phyloP scores from a whole-genome alignment of 768 basidiomycete genomes.

The Boletus rufocinnamomeus region DNA sequence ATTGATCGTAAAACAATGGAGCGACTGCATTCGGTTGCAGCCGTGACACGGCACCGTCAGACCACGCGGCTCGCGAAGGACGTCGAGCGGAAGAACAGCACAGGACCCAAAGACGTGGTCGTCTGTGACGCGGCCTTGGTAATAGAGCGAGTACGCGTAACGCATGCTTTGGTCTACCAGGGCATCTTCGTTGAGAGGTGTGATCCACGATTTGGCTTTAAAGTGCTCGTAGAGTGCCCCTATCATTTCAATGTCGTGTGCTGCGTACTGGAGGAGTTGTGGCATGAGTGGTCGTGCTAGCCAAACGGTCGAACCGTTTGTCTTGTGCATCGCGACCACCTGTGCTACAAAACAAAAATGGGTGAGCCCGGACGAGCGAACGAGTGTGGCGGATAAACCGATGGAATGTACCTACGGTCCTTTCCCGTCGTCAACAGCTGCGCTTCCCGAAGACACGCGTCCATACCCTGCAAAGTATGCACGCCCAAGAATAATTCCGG shows the following conservation, averaged over 20 bases:
- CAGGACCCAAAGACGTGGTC: constrained; percentile 28
- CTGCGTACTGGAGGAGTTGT: constrained; percentile 42
- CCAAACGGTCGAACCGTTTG: constrained; percentile 35
- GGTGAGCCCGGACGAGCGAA: background rate
- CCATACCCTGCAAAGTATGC: constrained; percentile 40
- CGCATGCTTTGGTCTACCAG: constrained; percentile 32
- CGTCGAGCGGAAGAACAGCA: constrained; percentile 29
- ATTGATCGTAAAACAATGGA: constrained; percentile 28
- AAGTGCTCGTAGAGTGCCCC: constrained; percentile 39
- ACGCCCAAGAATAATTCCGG: constrained; percentile 31
- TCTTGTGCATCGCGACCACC: constrained; percentile 41
- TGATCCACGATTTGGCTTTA: constrained; percentile 27
- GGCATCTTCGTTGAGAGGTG: constrained; percentile 5
- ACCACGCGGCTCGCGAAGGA: constrained; percentile 30
- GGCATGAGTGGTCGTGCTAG: constrained; percentile 38
- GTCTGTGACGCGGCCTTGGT: constrained; percentile 30
- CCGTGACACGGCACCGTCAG: constrained; percentile 27
- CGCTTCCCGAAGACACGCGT: constrained; percentile 33
- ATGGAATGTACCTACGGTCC: constrained; percentile 32
- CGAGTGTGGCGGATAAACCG: background rate
- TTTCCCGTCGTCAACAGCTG: constrained; percentile 31
- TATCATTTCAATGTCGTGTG: constrained; percentile 45
- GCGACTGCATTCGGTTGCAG: constrained; percentile 32
- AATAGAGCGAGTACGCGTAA: constrained; percentile 29
- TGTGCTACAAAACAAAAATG: constrained; percentile 24